Conservation (phyloP, 75 land plant species). For the Sequoia sempervirens region DNA sequence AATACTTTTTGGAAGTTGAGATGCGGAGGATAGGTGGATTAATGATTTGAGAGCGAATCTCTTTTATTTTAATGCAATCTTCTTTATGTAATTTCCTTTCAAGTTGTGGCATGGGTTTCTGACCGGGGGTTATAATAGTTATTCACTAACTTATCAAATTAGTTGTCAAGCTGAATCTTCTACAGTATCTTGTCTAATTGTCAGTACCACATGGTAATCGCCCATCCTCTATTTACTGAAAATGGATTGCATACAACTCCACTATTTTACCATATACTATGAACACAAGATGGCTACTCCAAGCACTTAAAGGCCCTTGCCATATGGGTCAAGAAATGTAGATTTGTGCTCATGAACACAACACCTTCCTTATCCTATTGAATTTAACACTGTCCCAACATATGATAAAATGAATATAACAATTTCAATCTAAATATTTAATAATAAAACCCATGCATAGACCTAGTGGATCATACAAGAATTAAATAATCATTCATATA, state of each 20-base stretch:
- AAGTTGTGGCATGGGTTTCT: neutral
- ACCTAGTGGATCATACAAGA: neutral
- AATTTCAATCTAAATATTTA: neutral
- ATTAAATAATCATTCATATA: neutral
- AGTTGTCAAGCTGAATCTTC: neutral
- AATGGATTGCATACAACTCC: neutral
- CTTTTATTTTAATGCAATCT: neutral
- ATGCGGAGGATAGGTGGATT: neutral
- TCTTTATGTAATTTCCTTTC: neutral
- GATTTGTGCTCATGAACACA: neutral
- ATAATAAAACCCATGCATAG: neutral
- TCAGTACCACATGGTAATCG: neutral
- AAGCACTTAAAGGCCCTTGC: neutral
- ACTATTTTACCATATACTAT: neutral
- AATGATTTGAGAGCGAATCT: neutral
- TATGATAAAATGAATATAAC: neutral
- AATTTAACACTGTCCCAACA: neutral
- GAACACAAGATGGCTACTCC: neutral
- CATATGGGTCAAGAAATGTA: neutral
- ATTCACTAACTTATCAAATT: neutral
- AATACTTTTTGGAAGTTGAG: neutral
- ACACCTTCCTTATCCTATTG: neutral
- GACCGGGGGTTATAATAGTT: neutral
- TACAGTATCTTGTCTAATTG: neutral
- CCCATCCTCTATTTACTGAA: neutral